Conservation (phyloP, 2,329 filamentous ascomycete species). For the Pezizomycotina sp. region DNA sequence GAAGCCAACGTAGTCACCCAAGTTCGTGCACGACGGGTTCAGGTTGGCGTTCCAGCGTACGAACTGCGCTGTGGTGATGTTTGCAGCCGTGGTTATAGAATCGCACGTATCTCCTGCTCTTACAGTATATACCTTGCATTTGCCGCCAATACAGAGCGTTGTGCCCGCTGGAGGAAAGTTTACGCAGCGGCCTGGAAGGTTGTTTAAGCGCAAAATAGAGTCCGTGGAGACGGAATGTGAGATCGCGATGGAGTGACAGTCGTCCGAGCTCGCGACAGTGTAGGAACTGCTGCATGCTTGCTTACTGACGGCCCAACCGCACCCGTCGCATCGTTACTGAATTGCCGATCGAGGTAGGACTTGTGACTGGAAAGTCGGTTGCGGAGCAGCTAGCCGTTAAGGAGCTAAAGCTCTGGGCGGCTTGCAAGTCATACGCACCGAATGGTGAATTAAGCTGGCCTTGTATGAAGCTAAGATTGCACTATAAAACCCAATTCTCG, state of each 20-base stretch:
- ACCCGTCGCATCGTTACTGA: too few species aligned
- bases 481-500: constrained; percentile 1
- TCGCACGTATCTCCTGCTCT: constrained; percentile 3
- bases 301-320: constrained; percentile 1
- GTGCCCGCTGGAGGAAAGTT: constrained; percentile 1
- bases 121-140: constrained; percentile 1
- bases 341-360: too few species aligned
- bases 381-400: too few species aligned
- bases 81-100: constrained; percentile 1
- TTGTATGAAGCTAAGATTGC: constrained; percentile 1
- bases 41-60: constrained; percentile 5
- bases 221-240: constrained; percentile 2
- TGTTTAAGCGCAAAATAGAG: constrained; percentile 3
- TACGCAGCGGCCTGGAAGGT: constrained; percentile 3
- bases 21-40: constrained; percentile 5
- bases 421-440: too few species aligned
- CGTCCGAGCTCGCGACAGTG: constrained; percentile 1
- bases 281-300: constrained; percentile 3
- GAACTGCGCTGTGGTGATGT: constrained; percentile 3
- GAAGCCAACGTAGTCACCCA: constrained; percentile 1
- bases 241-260: constrained; percentile 6
- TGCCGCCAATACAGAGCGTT: constrained; percentile 1
- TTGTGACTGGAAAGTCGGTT: too few species aligned
- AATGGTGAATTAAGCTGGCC: too few species aligned
- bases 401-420: too few species aligned